A percentile compares a stretch with the other conserved stretches of the same genome.
Conservation (phyloP, 2,329 filamentous ascomycete genomes). For the Ceratocystis lukuohia region DNA sequence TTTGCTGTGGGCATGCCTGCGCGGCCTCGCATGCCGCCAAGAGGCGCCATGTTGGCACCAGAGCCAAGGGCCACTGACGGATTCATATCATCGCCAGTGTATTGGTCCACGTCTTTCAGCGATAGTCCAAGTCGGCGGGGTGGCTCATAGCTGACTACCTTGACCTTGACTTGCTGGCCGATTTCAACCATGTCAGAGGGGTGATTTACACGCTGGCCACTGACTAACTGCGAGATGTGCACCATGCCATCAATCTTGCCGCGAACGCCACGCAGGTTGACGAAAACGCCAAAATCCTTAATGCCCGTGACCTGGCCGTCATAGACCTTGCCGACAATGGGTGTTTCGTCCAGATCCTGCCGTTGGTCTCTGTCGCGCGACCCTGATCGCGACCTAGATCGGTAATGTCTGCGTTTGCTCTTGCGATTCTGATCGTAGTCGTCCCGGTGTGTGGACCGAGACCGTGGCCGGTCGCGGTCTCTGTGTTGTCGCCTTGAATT, state of each 20-base stretch:
- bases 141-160: constrained; percentile 76
- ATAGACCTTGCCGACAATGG: constrained; percentile 77
- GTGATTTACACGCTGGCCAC: constrained; percentile 77
- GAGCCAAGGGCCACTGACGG: constrained; percentile 69
- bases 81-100: constrained; percentile 67
- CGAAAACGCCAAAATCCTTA: constrained; percentile 92
- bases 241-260: constrained; percentile 89
- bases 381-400: constrained; percentile 28
- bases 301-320: constrained; percentile 79
- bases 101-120: constrained; percentile 95
- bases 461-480: constrained; percentile 31
- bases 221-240: constrained; percentile 77
- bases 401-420: constrained; percentile 25
- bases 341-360: constrained; percentile 59
- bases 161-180: constrained; percentile 80
- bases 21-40: constrained; percentile 49
- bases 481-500: constrained; percentile 43
- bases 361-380: constrained; percentile 22
- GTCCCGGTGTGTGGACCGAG: constrained; percentile 21
- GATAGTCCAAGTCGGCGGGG: constrained; percentile 64
- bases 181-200: constrained; percentile 73
- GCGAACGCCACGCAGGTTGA: constrained; percentile 74
- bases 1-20: constrained; percentile 25
- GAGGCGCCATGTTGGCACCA: constrained; percentile 74
- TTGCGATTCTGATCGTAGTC: constrained; percentile 21